Conservation (phyloP, 192 early-diverging fungal species). For the Backusella parvicylindrica region DNA sequence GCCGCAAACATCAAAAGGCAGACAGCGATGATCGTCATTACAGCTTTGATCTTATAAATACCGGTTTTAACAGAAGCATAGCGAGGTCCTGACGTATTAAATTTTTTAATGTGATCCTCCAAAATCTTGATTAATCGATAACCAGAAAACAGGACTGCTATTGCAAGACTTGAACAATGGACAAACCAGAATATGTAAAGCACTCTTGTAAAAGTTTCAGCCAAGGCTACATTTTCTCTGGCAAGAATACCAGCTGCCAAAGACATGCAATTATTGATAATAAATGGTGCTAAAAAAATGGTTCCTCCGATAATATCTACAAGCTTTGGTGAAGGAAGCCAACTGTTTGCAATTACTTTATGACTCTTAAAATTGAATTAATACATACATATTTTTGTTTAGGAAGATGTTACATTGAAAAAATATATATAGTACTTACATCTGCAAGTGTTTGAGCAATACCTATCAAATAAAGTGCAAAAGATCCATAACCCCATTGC, state of each 20-base stretch:
- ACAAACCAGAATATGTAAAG: conserved; percentile 31
- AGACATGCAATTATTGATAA: conserved; percentile 25
- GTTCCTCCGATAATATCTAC: conserved; percentile 23
- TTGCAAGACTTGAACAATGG: conserved; percentile 11
- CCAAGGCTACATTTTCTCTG: neutral
- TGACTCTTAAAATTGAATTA: conserved; percentile 15
- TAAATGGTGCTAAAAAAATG: conserved; percentile 24
- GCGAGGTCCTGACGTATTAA: conserved; percentile 8
- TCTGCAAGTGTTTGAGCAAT: conserved; percentile 28
- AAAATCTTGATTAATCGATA: conserved; percentile 14
- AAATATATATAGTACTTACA: neutral
- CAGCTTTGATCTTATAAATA: conserved; percentile 22
- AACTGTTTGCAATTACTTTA: conserved; percentile 25
- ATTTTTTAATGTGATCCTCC: conserved; percentile 15
- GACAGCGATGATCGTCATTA: conserved; percentile 21
- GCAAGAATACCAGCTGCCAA: conserved; percentile 21
- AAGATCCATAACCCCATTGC: conserved; percentile 26
- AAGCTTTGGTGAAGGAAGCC: conserved; percentile 24
- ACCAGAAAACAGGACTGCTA: conserved; percentile 18
- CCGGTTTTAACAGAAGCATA: conserved; percentile 17
- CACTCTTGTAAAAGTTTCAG: conserved; percentile 16
- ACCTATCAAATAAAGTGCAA: conserved; percentile 28
- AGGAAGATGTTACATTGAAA: neutral
- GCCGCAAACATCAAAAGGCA: conserved; percentile 25
- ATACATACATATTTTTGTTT: neutral